Evolutionary conservation across 495 filamentous ascomycete species (phyloP).

Genomic region (Astrothelium macrocarpum): DNA sequence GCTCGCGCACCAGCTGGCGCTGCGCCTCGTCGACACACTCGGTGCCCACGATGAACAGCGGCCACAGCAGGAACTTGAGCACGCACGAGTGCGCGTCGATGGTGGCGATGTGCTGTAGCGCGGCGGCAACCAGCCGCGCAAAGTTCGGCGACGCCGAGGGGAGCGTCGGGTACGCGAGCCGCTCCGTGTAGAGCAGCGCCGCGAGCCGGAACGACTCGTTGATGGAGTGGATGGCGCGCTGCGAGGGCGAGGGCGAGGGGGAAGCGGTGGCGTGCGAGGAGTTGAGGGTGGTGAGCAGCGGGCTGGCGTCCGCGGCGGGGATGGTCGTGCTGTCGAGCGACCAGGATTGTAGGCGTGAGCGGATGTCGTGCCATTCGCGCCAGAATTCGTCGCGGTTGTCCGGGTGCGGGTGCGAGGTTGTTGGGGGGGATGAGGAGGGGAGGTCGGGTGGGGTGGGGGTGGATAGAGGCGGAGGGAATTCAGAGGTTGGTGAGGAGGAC

Average conservation of each 20-base stretch:
- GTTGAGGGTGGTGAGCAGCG: slow-evolving; percentile 20
- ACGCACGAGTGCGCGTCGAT: slow-evolving; percentile 55
- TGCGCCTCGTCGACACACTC: slow-evolving; percentile 85
- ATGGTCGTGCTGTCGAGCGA: slow-evolving; percentile 50
- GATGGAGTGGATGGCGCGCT: slow-evolving; percentile 51
- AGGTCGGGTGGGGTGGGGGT: slow-evolving; percentile 16
- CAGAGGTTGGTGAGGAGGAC: slow-evolving; percentile 5
- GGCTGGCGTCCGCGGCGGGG: slow-evolving; percentile 29
- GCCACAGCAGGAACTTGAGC: slow-evolving; percentile 91
- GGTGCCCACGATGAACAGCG: slow-evolving; percentile 80
- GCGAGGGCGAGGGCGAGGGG: slow-evolving; percentile 25
- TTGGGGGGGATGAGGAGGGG: slow-evolving; percentile 40
- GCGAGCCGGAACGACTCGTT: slow-evolving; percentile 86
- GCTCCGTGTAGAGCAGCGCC: slow-evolving; percentile 83
- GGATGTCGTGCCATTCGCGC: slow-evolving; percentile 76
- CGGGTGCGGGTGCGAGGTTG: slow-evolving; percentile 31
- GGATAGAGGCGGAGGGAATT: background rate
- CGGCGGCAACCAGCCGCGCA: slow-evolving; percentile 69
- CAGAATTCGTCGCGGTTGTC: slow-evolving; percentile 61
- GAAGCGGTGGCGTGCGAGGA: slow-evolving; percentile 23
- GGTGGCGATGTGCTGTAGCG: slow-evolving; percentile 69
- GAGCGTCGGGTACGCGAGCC: slow-evolving; percentile 67
- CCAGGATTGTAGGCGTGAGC: slow-evolving; percentile 69
- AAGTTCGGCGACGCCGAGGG: slow-evolving; percentile 70
- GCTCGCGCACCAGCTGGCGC: slow-evolving; percentile 62